A percentile compares a stretch with the other conserved stretches of the same genome.
Evolutionary conservation across 2,329 filamentous ascomycete species (phyloP).

Genomic region (Tolypocladium inflatum): DNA sequence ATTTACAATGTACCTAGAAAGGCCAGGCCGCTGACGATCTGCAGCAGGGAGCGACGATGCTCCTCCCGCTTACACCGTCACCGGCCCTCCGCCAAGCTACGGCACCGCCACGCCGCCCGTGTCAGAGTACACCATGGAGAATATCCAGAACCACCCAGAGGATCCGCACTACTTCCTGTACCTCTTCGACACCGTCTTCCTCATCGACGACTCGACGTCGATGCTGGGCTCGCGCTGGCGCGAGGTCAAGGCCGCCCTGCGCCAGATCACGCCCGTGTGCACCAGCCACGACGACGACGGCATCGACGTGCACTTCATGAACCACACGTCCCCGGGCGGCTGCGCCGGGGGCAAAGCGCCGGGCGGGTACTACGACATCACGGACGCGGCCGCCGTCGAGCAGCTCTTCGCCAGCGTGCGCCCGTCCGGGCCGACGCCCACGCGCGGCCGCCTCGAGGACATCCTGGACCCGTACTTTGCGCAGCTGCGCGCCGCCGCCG

Average conservation of each 20-base stretch:
- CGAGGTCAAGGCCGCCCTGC: conserved; percentile 62
- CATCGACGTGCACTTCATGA: conserved; percentile 87
- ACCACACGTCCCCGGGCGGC: conserved; percentile 40
- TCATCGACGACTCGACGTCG: conserved; percentile 86
- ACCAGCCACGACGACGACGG: conserved; percentile 72
- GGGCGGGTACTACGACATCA: conserved; percentile 57
- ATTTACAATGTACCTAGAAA: background rate
- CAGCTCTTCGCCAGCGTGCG: conserved; percentile 60
- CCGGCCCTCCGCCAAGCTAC: conserved; percentile 1
- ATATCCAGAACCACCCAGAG: conserved; percentile 29
- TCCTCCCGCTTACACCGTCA: conserved; percentile 22
- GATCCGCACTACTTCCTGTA: conserved; percentile 68
- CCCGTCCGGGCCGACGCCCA: conserved; percentile 63
- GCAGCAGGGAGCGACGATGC: conserved; percentile 10
- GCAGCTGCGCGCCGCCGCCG: conserved; percentile 26
- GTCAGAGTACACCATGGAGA: background rate
- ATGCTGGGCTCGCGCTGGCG: conserved; percentile 73
- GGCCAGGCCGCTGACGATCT: background rate
- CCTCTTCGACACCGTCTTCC: conserved; percentile 77
- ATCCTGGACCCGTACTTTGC: conserved; percentile 67
- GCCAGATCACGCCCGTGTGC: conserved; percentile 72
- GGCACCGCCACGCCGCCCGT: background rate
- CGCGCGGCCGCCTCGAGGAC: conserved; percentile 57
- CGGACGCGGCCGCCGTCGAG: conserved; percentile 44
- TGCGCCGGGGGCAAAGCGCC: conserved; percentile 29